Evolutionary conservation across 495 filamentous ascomycete genomes (phyloP), one percentile per base, ranked within the genome.

Genomic region (Penicillium taxi): DNA sequence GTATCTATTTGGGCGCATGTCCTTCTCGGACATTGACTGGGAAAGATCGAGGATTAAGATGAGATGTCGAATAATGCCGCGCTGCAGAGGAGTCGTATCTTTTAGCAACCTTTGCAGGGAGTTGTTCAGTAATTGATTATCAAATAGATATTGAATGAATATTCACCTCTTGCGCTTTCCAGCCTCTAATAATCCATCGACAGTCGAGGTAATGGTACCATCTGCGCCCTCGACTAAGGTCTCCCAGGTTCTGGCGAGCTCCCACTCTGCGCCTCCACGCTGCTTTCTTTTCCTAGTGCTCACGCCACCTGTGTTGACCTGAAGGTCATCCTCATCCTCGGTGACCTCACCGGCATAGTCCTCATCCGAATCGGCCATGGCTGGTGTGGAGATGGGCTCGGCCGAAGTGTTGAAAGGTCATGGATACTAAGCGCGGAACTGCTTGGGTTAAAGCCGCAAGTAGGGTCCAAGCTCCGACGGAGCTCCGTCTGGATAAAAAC

Each of bases 31-130:
- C 91, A 98, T 98, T 13, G 89, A 86, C 44, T 83, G 79, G 33
- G 83, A 89, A 55, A 96, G 80, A 55, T 98, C 91, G n/a, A 98
- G 67, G 34, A 96, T 77, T 9, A 98, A 71, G 44, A 95, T 80
- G 16, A 96, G 62, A 56, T 96, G 91, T 32, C 91, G 82, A 58
- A 98, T 96, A 35, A 98, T 98, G 32, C 91, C 91, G 39, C 91
- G 80, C 59, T 98, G 91, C 16, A 96, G 63, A 17, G 91, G 91
- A 12, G 88, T 95, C 5, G 90, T 96, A 53, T 98, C 91, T 59
- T 81, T 80, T 36, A 94, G 70, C 26, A 94, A 63, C 55, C 83
- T 86, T 48, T 11, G 39, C 12, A 31, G 26, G 36, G 35, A 48
- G 16, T 17, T 26, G 31, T 13, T 52, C 29, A 53, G 43, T 39